Percentiles rank a stretch among this genome's conserved stretches.
Conservation (phyloP, 129 eudicot genomes). For the Helianthus annuus region DNA sequence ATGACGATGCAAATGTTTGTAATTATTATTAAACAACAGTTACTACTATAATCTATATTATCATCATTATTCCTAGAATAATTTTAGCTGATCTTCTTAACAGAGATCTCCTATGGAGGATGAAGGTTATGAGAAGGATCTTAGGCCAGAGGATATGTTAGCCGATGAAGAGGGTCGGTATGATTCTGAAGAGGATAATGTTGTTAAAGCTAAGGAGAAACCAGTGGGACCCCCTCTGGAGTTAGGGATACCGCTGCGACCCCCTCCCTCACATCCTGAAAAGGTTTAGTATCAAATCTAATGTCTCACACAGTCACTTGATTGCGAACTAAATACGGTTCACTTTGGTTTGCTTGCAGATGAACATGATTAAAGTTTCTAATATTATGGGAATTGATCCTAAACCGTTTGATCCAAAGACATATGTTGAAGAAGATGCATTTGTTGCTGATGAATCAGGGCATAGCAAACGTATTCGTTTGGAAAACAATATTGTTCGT, state of each 20-base stretch:
- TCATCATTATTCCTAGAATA: slow-evolving; percentile 4
- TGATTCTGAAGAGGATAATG: slow-evolving; percentile 84
- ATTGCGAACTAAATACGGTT: slow-evolving; percentile 15
- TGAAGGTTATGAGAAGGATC: slow-evolving; percentile 68
- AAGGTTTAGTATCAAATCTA: slow-evolving; percentile 49
- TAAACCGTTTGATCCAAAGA: slow-evolving; percentile 93
- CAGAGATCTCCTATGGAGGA: slow-evolving; percentile 92
- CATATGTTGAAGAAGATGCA: slow-evolving; percentile 88
- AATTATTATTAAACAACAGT: background rate
- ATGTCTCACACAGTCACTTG: slow-evolving; percentile 3
- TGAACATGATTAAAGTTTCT: slow-evolving; percentile 95
- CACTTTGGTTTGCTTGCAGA: slow-evolving; percentile 53
- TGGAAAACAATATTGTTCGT: slow-evolving; percentile 94
- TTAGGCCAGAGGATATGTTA: slow-evolving; percentile 89
- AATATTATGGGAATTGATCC: slow-evolving; percentile 98
- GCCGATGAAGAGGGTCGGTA: slow-evolving; percentile 95
- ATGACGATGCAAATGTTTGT: slow-evolving; percentile 74
- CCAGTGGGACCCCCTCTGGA: slow-evolving; percentile 97
- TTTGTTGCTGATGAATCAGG: slow-evolving; percentile 95
- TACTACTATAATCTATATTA: background rate
- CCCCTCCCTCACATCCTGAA: slow-evolving; percentile 81
- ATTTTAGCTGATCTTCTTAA: slow-evolving; percentile 10
- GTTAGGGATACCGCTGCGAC: slow-evolving; percentile 85
- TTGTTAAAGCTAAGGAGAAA: slow-evolving; percentile 72
- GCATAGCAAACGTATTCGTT: slow-evolving; percentile 78